These are phyloP conservation scores for Drechmeria coniospora DNA, from an alignment of 2,329 filamentous ascomycete species.

Conservation along the genomic window DNA sequence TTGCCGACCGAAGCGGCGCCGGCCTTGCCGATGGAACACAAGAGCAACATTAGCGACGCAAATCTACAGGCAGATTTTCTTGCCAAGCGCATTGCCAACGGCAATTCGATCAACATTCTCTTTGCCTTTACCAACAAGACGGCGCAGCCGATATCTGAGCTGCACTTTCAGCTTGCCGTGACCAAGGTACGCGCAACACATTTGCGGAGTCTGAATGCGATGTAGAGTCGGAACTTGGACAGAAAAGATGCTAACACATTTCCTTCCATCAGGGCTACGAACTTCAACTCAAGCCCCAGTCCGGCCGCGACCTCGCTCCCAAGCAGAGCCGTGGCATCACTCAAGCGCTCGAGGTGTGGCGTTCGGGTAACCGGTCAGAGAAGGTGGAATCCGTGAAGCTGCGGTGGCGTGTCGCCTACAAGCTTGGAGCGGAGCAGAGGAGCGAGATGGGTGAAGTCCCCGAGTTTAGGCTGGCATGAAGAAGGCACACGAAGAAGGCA, in stretches of 20 bases:
- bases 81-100: slow-evolving; percentile 41
- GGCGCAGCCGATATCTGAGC: slow-evolving; percentile 52
- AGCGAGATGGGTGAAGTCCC: slow-evolving; percentile 78
- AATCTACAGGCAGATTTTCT: slow-evolving; percentile 59
- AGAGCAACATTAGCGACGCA: slow-evolving; percentile 53
- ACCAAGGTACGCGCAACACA: slow-evolving; percentile 50
- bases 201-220: neutral
- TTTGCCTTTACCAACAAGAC: slow-evolving; percentile 78
- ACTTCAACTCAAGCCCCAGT: slow-evolving; percentile 72
- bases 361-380: slow-evolving; percentile 50
- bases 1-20: slow-evolving; percentile 48
- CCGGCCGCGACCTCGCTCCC: slow-evolving; percentile 58
- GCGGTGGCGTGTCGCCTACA: slow-evolving; percentile 77
- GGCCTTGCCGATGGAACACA: slow-evolving; percentile 43
- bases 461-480: slow-evolving; percentile 56
- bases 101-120: slow-evolving; percentile 49
- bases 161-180: slow-evolving; percentile 86
- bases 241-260: slow-evolving; percentile 1
- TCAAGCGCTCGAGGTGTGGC: slow-evolving; percentile 62
- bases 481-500: neutral
- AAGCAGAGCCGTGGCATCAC: slow-evolving; percentile 61
- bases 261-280: slow-evolving; percentile 50
- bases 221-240: too few species aligned
- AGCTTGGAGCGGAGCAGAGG: slow-evolving; percentile 46
- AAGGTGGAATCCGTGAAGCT: slow-evolving; percentile 75